Evolutionary conservation across 371 early-diverging fungal species (phyloP), one percentile per base, ranked within the genome.

Genomic region (Mucor piriformis): DNA sequence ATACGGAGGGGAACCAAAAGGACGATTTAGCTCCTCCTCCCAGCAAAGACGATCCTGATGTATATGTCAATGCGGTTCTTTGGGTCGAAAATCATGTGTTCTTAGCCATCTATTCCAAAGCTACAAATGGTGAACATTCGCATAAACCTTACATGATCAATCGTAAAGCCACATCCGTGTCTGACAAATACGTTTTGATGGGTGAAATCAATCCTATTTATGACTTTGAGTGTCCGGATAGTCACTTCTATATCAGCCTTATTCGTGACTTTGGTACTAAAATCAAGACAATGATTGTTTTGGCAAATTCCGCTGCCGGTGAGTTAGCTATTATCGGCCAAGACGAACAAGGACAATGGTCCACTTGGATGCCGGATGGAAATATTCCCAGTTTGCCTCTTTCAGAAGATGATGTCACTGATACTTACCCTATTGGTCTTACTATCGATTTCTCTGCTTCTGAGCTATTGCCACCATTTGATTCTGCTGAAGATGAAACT

Each of bases 391-490:
- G 40, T 16, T 57, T 81, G 20, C 81, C 81, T 3, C 61, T 81
- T 0, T 68, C 72, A 2, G 68, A 67, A 29, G 67, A 70, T 48
- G 61, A 61, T 12, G 49, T 57, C 16, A 40, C 54, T 24, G 78
- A 81, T 33, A 81, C 81, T 1, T 70, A 67, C 38, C 74, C 78
- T 25, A 48, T 77, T 3, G 81, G 81, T 13, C 46, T 78, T 6
- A 68, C 76, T 32, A 7, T 81, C 3, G 81, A 81, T 43, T 76
- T 67, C 34, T 67, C 76, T 33, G 70, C 71, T 8, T 50, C 61
- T 4, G 74, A 81, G 57, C 50, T 50, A 8, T 35, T 81, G 10
- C 69, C 76, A 24, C 69, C 81, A 1, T 66, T 67, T 48, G 76
- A 77, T 52, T 49, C 65, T 13, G 57, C 70, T n/a, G 71, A 67